These are phyloP conservation scores for Vigna trinervia DNA, from an alignment of 306 rosid genomes.

Conservation along the genomic window DNA sequence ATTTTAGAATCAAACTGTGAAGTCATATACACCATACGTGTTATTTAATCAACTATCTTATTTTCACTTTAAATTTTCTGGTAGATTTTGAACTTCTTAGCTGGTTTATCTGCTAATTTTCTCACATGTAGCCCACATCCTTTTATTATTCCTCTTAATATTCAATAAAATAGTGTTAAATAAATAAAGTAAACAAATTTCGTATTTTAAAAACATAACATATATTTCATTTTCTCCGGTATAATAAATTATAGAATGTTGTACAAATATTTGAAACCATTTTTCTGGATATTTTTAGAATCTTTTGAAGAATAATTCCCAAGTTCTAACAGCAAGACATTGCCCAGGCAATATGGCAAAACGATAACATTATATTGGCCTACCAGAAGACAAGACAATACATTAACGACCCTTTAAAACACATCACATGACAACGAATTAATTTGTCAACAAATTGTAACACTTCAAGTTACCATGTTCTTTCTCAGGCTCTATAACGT, in stretches of 20 bases:
- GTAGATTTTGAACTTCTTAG: not conserved
- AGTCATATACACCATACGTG: too few species aligned
- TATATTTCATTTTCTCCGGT: not conserved
- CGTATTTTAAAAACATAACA: not conserved
- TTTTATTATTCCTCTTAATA: not conserved
- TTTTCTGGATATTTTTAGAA: not conserved
- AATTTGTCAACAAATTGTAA: slow-evolving; percentile 1
- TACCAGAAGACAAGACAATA: slow-evolving; percentile 21
- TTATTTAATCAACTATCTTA: not conserved
- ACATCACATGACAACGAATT: slow-evolving; percentile 7
- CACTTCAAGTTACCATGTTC: not conserved
- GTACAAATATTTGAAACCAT: not conserved
- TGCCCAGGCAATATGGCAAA: not conserved
- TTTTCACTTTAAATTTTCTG: not conserved
- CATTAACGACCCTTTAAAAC: slow-evolving; percentile 4
- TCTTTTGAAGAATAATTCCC: not conserved
- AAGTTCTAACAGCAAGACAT: not conserved
- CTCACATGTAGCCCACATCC: not conserved
- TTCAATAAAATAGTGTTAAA: not conserved
- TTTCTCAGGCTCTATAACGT: not conserved
- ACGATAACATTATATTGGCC: not conserved
- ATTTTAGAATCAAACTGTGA: too few species aligned
- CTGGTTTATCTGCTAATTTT: not conserved
- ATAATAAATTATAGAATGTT: not conserved
- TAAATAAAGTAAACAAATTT: not conserved